Evolutionary conservation across 1,284 basidiomycete genomes (phyloP).

Genomic region (Athelia psychrophila): DNA sequence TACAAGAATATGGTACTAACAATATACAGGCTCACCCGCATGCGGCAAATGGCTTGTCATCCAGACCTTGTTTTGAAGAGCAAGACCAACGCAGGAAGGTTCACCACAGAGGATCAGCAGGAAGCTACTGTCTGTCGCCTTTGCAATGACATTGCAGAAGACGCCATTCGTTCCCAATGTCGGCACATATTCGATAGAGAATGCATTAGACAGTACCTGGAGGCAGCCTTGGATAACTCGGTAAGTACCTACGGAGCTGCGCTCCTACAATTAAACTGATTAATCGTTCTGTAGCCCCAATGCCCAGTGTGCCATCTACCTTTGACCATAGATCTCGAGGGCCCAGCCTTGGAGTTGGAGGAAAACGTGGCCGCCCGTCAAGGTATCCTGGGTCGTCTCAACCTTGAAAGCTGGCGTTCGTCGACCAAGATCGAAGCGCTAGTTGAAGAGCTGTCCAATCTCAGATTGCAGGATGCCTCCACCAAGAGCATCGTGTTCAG

Average conservation of each 20-base stretch:
- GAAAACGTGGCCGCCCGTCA: slow-evolving; percentile 69
- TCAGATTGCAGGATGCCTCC: slow-evolving; percentile 83
- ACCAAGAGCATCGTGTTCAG: slow-evolving; percentile 97
- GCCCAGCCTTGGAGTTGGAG: slow-evolving; percentile 84
- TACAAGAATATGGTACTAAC: slow-evolving; percentile 1
- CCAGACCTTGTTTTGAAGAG: slow-evolving; percentile 94
- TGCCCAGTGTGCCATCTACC: slow-evolving; percentile 96
- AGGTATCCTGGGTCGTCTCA: slow-evolving; percentile 90
- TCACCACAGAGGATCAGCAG: slow-evolving; percentile 55
- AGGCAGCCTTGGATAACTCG: slow-evolving; percentile 67
- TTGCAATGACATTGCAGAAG: slow-evolving; percentile 97
- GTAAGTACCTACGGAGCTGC: slow-evolving; percentile 38
- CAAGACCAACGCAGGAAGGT: slow-evolving; percentile 68
- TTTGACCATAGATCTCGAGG: slow-evolving; percentile 94
- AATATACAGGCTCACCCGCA: slow-evolving; percentile 65
- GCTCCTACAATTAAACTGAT: not conserved
- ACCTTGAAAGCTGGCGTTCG: slow-evolving; percentile 90
- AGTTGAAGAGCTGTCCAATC: slow-evolving; percentile 88
- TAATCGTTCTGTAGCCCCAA: slow-evolving; percentile 58
- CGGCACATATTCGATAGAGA: slow-evolving; percentile 91
- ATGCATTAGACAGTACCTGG: slow-evolving; percentile 93
- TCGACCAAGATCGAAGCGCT: slow-evolving; percentile 98
- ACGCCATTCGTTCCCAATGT: slow-evolving; percentile 93
- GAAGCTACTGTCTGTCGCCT: slow-evolving; percentile 87
- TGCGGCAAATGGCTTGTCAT: slow-evolving; percentile 96